Evolutionary conservation across 176 grass and related monocot species (phyloP), one percentile per base, ranked within the genome.

Genomic region (Zoysia japonica): DNA sequence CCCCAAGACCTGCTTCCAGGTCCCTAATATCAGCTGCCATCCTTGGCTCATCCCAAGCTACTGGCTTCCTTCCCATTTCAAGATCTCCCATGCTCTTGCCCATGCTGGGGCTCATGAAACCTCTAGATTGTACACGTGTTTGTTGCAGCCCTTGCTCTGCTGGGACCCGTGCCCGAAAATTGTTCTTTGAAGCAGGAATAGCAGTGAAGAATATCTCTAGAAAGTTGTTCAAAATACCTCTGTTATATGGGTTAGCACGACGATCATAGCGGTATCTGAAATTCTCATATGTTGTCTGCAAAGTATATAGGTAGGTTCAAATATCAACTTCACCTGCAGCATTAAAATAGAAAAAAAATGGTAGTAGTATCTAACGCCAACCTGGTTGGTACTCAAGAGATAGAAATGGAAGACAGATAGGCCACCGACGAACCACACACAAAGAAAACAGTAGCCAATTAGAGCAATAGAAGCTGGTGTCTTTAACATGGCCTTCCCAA

Each of bases 401-500:
- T 93, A 97, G 42, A 89, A 93, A 81, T 97, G 91, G 84, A 97
- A 97, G 47, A 93, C 94, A 42, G 94, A 97, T 13, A 97, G 76
- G 65, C 94, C 94, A 76, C 94, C 94, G 0, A 97, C 94, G 89
- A 97, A 97, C 94, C 94, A 97, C 19, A 97, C 91, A 76, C 88
- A 93, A 43, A 97, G 81, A 85, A 97, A 97, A 61, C 85, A 91
- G 81, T 93, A 97, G 62, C 85, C 85, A 49, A 97, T 97, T 17
- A 97, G 84, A 87, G 87, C 88, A 85, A 97, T 74, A 19, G 94
- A 97, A 69, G 88, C 88, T 74, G 91, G 94, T 39, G 94, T 86
- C 82, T 89, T 97, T 41, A 77, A 70, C 84, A 91, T 87, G 80
- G 94, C 94, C 80, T 17, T 92, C 91, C 84, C 85, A 72, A 93